Evolutionary conservation across 192 early-diverging fungal genomes (phyloP), one percentile per base, ranked within the genome.

Genomic region (Rhizophlyctis rosea): DNA sequence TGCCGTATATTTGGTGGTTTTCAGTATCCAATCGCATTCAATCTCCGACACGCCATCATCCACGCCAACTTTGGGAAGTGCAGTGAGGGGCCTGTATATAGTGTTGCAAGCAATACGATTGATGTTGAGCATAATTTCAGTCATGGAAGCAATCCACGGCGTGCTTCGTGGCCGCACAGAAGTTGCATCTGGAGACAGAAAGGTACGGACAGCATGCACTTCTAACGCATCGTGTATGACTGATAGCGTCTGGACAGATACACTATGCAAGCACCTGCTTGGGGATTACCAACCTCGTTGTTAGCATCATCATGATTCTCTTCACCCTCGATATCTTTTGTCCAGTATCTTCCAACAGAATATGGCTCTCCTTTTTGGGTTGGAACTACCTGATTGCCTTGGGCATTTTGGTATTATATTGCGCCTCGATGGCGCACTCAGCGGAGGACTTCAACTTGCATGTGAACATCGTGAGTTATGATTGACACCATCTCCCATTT

Each of bases 331-430:
- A 24, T 33, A 57, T 57, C 2, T 18, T 57, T 24, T 57, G 56
- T 34, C 56, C 56, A 21, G 24, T 34, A 34, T 18, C 3, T 14
- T 23, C 24, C 18, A 33, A 57, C 27, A 24, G 56, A 18, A 33
- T 57, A 24, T 33, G 56, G 28, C 9, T 57, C 27, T 32, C 11
- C 7, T 21, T 57, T 16, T 57, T 34, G 13, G 56, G 34, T 13
- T 57, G 56, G 56, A 34, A 1, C 32, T 57, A 57, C 2, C 33
- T 57, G 56, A 32, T 34, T n/a, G n/a, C 56, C 33, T 34, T 24
- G 25, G 56, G 28, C 13, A 7, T 35, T 28, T 57, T 57, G 18
- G 56, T 29, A 18, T 23, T 35, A 23, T 44, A 44, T 18, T 44
- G 39, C 39, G 7, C 39, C 18, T 13, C 39, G 7, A 18, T 44